A percentile compares a stretch with the other conserved stretches of the same genome.
phyloP scores from a whole-genome alignment of 208 protist species.

The Acanthamoeba divionensis region DNA sequence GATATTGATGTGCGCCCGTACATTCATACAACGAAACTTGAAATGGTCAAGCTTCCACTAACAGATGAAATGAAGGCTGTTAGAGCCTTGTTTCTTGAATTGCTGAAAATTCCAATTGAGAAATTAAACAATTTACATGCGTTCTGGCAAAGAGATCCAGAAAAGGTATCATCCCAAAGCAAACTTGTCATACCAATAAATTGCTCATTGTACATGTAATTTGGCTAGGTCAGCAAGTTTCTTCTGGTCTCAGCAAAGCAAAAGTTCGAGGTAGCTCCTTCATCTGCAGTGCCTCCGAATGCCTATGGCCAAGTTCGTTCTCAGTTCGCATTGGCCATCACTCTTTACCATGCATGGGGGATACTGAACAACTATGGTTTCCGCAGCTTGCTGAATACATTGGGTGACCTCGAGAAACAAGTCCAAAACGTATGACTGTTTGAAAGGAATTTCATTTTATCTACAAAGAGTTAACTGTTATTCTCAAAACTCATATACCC shows the following conservation, averaged over 20 bases:
- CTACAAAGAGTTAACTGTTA: too few relatives aligned
- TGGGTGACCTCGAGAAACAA: neutral
- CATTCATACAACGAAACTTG: slow-evolving; percentile 64
- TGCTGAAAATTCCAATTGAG: slow-evolving; percentile 45
- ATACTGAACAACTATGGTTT: slow-evolving; percentile 64
- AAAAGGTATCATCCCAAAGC: slow-evolving; percentile 39
- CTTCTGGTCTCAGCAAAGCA: neutral
- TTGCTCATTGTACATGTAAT: neutral
- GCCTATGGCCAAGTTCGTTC: slow-evolving; percentile 1
- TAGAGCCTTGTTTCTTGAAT: slow-evolving; percentile 4
- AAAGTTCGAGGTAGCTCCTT: slow-evolving; percentile 22
- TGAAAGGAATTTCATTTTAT: neutral
- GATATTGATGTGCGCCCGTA: slow-evolving; percentile 75
- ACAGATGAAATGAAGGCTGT: neutral
- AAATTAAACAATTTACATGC: slow-evolving; percentile 27
- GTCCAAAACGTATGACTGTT: too few relatives aligned
- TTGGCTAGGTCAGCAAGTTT: neutral
- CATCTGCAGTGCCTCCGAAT: neutral
- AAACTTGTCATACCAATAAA: neutral
- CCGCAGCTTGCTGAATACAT: neutral
- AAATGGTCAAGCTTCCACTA: slow-evolving; percentile 58
- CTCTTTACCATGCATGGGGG: slow-evolving; percentile 54
- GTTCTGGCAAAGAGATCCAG: slow-evolving; percentile 51
- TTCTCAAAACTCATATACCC: too few relatives aligned
- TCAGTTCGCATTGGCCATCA: slow-evolving; percentile 63